Conservation (phyloP, 2,329 filamentous ascomycete genomes). For the Sclerotinia sclerotiorum region DNA sequence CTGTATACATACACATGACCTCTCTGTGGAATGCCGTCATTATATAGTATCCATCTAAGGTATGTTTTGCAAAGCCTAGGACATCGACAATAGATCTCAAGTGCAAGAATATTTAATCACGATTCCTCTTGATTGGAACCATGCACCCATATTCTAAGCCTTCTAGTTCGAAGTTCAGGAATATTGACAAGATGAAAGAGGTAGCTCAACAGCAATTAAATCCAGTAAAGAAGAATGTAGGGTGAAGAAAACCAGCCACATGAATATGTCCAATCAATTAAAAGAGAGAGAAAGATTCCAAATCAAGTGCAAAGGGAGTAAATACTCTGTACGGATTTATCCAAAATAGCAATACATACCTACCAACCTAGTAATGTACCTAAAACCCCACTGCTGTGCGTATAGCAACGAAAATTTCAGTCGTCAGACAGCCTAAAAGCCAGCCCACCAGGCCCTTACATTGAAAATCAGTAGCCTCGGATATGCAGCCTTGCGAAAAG, state of each 20-base stretch:
- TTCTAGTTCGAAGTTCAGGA: too few species aligned
- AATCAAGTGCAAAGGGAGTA: not conserved
- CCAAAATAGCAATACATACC: not conserved
- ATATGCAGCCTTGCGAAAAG: conserved; percentile 11
- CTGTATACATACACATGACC: too few species aligned
- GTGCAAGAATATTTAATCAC: too few species aligned
- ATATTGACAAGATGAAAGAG: too few species aligned
- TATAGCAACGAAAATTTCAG: not conserved
- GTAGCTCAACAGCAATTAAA: not conserved
- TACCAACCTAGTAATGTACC: not conserved
- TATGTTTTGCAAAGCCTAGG: too few species aligned
- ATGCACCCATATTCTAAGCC: too few species aligned
- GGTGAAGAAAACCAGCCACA: not conserved
- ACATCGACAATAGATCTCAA: too few species aligned
- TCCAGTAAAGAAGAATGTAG: not conserved
- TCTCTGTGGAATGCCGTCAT: too few species aligned
- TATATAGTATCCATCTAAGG: too few species aligned
- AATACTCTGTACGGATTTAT: too few species aligned
- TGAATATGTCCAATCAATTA: not conserved
- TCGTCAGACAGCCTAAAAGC: not conserved
- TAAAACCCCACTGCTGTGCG: not conserved
- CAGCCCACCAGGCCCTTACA: not conserved
- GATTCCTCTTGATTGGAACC: too few species aligned
- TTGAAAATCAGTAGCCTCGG: not conserved
- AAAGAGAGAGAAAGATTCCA: not conserved